Evolutionary conservation across 345 rosid genomes (phyloP).

Genomic region (Populus simonii): DNA sequence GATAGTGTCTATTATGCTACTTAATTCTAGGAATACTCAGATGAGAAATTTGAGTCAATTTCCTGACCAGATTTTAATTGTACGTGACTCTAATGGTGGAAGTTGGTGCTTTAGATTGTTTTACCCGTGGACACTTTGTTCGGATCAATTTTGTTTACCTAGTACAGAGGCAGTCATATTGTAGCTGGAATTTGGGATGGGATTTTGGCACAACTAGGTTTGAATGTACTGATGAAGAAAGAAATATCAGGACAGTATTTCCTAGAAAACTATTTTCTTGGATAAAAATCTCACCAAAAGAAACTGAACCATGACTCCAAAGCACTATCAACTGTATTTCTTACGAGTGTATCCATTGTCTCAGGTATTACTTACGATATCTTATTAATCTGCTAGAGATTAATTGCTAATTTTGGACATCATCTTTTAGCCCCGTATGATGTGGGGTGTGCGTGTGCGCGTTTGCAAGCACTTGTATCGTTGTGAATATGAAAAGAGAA

Average conservation of each 20-base stretch:
- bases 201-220: background rate
- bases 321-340: background rate
- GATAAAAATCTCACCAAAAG: background rate
- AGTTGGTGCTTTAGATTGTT: background rate
- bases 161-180: background rate
- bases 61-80: background rate
- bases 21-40: too few relatives aligned
- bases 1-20: background rate
- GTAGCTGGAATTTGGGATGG: background rate
- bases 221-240: background rate
- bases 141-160: background rate
- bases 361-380: background rate
- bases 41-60: background rate
- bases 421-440: background rate
- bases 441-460: background rate
- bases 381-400: background rate
- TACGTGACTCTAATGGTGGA: background rate
- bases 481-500: background rate
- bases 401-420: background rate
- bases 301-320: background rate
- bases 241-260: background rate
- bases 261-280: background rate
- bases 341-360: background rate
- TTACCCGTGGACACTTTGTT: background rate
- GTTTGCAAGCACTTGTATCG: background rate